A percentile compares a stretch with the other conserved stretches of the same genome.
phyloP scores from a whole-genome alignment of 2,329 filamentous ascomycete species.

The Fusarium temperatum region DNA sequence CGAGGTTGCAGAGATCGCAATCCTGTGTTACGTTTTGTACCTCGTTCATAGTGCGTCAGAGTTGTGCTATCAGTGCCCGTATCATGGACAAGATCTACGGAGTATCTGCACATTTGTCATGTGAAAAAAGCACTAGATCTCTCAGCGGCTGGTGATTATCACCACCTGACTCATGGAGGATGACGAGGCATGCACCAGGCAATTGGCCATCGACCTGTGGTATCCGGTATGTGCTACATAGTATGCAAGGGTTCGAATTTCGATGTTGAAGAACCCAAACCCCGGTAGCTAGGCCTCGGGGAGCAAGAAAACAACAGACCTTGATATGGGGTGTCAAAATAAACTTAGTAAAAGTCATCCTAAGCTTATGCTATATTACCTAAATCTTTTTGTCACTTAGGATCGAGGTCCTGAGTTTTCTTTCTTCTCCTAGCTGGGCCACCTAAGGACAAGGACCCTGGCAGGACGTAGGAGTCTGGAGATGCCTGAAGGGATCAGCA shows the following conservation, averaged over 20 bases:
- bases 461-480: not conserved
- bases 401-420: no score
- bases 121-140: not conserved
- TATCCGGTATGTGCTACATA: not conserved
- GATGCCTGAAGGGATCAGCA: conserved; percentile 29
- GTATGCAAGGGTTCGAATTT: not conserved
- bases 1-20: conserved; percentile 2
- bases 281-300: not conserved
- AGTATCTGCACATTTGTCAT: not conserved
- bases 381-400: no score
- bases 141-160: not conserved
- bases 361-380: no score
- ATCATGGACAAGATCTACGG: not conserved
- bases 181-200: conserved; percentile 23
- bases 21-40: conserved; percentile 1
- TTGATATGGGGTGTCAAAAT: no score
- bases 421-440: no score
- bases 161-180: conserved; percentile 22
- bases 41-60: not conserved
- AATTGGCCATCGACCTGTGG: conserved; percentile 19
- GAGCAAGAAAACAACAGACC: no score
- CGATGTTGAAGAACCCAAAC: conserved; percentile 5
- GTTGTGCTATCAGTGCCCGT: not conserved
- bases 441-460: conserved; percentile 12
- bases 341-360: no score